These are phyloP conservation scores for Chlorella sp. DNA, from an alignment of 139 green algal species.

Conservation along the genomic window DNA sequence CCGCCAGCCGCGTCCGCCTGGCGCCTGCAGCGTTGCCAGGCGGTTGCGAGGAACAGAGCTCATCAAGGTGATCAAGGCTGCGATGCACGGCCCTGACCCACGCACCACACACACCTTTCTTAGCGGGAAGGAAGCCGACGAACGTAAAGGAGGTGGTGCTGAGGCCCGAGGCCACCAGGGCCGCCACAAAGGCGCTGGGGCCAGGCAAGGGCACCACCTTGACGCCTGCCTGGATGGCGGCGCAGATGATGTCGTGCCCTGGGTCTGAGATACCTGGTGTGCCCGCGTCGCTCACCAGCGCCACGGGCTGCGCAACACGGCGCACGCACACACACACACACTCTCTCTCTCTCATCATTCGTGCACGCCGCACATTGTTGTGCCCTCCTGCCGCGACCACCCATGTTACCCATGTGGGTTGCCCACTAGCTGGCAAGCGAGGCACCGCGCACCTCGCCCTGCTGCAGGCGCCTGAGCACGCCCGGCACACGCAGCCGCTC, in stretches of 20 bases:
- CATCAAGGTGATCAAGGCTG: no score
- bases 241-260: slow-evolving; percentile 31
- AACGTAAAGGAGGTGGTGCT: slow-evolving; percentile 63
- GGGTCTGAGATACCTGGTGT: slow-evolving; percentile 85
- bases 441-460: slow-evolving; percentile 50
- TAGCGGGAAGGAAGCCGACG: slow-evolving; percentile 77
- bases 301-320: slow-evolving; percentile 42
- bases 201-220: slow-evolving; percentile 59
- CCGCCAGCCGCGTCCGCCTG: slow-evolving; percentile 10
- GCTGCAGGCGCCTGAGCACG: slow-evolving; percentile 49
- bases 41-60: no score
- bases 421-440: no score
- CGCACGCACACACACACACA: no score
- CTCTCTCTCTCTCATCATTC: no score
- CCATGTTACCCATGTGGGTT: no score
- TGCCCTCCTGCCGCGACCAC: no score
- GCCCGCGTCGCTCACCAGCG: slow-evolving; percentile 86
- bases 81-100: no score
- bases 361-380: no score
- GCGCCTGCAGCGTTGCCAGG: slow-evolving; percentile 20
- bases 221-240: slow-evolving; percentile 33
- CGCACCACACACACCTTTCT: slow-evolving; percentile 37
- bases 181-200: slow-evolving; percentile 65
- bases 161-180: slow-evolving; percentile 73
- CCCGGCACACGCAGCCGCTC: slow-evolving; percentile 43